Evolutionary conservation across 805 yeast species (phyloP), one percentile per base, ranked within the genome.

Genomic region (Metschnikowia aberdeeniae): DNA sequence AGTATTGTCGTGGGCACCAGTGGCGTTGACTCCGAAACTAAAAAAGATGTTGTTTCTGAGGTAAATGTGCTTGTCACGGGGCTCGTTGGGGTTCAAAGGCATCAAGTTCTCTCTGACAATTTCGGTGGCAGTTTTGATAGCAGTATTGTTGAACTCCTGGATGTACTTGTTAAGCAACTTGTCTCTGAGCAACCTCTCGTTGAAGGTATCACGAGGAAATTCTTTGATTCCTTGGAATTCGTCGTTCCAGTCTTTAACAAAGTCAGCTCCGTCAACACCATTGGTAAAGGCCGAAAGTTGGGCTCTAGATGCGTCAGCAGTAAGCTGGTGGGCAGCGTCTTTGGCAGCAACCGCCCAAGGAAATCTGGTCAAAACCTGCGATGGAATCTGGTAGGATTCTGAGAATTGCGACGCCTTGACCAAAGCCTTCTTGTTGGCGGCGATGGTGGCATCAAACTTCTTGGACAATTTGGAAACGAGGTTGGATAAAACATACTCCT

Each of bases 181-280:
- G 60, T 93, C 99, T 55, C 90, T 77, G 38, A 82, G 67, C 40
- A 89, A 72, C 50, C 90, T 77, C 50, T 86, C 89, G 44, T 77
- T 78, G 43, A 88, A 64, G 20, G 77, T 63, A 1, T 72, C 59
- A 30, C 73, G 70, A 28, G 89, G 81, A 50, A 89, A 73, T 53
- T 89, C 97, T 51, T 81, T 78, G 39, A 88, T 75, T 3, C 88
- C 75, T 70, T 93, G 98, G 59, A 81, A 81, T 56, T 93, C 97
- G 53, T 86, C 96, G 62, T 89, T 89, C 86, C 95, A 90, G 57
- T 92, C 96, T 57, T 83, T 83, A 34, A 68, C 64, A 17, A 67
- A 61, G 40, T 77, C 82, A 26, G 77, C 75, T 34, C 82, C 85
- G 52, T 80, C 85, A 20, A 75, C 72, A 32, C 86, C 86, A 51